These are phyloP conservation scores for Leccinum uliginosum DNA, from an alignment of 768 basidiomycete species.

Conservation along the genomic window DNA sequence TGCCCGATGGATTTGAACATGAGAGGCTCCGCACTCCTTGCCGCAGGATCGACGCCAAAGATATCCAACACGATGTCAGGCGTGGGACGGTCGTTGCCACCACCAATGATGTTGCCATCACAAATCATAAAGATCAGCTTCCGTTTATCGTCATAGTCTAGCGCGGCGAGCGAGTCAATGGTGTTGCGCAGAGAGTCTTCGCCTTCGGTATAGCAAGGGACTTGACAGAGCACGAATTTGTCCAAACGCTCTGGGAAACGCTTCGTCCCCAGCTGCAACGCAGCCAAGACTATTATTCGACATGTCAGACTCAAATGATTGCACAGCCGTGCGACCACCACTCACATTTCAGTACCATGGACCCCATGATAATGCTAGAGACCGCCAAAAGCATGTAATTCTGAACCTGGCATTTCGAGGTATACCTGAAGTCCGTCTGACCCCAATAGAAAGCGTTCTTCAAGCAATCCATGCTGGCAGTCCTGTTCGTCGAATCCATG, in stretches of 20 bases:
- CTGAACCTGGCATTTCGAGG: constrained; percentile 55
- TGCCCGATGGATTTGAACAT: constrained; percentile 68
- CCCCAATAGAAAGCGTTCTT: constrained; percentile 59
- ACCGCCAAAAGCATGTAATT: constrained; percentile 55
- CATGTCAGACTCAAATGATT: constrained; percentile 8
- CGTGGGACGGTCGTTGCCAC: constrained; percentile 63
- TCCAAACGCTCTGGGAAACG: constrained; percentile 62
- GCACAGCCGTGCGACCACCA: constrained; percentile 3
- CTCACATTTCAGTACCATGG: constrained; percentile 59
- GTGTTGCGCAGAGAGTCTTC: constrained; percentile 65
- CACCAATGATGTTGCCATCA: constrained; percentile 69
- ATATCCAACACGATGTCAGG: constrained; percentile 65
- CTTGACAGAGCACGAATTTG: constrained; percentile 66
- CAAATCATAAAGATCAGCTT: constrained; percentile 65
- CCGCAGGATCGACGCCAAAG: constrained; percentile 60
- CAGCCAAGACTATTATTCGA: constrained; percentile 49
- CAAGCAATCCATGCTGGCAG: constrained; percentile 47
- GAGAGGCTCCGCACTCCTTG: constrained; percentile 59
- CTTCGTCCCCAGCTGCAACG: constrained; percentile 56
- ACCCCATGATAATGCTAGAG: constrained; percentile 51
- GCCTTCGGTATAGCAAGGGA: constrained; percentile 70
- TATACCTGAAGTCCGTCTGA: constrained; percentile 53
- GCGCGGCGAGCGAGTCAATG: constrained; percentile 61
- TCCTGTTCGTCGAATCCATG: constrained; percentile 37
- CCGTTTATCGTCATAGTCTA: constrained; percentile 69